Conservation (phyloP, 768 basidiomycete genomes). For the Naematelia aurantialba region DNA sequence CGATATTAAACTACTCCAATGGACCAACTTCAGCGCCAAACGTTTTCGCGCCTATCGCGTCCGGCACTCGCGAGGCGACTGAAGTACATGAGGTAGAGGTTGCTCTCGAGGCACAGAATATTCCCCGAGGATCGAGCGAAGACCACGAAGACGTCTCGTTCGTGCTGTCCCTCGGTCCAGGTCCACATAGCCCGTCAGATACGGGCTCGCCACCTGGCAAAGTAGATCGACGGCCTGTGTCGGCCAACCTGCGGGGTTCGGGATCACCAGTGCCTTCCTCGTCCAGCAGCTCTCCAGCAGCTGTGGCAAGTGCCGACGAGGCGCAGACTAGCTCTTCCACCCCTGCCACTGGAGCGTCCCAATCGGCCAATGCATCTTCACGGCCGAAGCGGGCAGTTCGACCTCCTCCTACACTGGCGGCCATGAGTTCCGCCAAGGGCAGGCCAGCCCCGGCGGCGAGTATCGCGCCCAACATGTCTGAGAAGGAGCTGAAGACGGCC, state of each 20-base stretch:
- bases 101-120: not conserved
- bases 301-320: not conserved
- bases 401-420: not conserved
- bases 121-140: constrained; percentile 25
- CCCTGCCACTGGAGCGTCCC: not conserved
- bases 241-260: not conserved
- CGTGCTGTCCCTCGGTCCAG: constrained; percentile 7
- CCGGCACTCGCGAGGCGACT: constrained; percentile 9
- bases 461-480: constrained; percentile 36
- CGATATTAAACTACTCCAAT: constrained; percentile 1
- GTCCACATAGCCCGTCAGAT: constrained; percentile 14
- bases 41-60: constrained; percentile 10
- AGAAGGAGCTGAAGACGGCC: constrained; percentile 44
- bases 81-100: constrained; percentile 17
- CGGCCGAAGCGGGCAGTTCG: constrained; percentile 26
- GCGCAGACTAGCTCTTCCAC: not conserved
- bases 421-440: not conserved
- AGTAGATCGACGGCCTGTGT: not conserved
- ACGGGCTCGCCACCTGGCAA: constrained; percentile 15
- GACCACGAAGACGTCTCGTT: constrained; percentile 35
- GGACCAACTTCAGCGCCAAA: constrained; percentile 1
- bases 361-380: not conserved
- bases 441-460: not conserved
- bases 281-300: not conserved
- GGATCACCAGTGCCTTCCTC: not conserved